Evolutionary conservation across 1,284 basidiomycete genomes (phyloP).

Genomic region (Ceratobasidium sp.): DNA sequence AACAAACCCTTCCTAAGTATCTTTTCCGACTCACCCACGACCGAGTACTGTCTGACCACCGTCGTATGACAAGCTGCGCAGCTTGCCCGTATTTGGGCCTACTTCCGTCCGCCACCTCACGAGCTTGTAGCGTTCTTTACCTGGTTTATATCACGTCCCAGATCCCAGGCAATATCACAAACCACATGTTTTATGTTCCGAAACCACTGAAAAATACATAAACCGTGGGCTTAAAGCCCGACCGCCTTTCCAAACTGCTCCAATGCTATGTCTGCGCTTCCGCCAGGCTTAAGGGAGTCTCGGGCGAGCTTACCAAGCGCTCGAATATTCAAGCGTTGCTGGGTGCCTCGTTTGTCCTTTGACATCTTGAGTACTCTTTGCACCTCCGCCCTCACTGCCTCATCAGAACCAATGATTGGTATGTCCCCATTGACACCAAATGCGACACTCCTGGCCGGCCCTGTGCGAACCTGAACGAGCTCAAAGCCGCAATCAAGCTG

Average conservation of each 20-base stretch:
- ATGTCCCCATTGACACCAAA: conserved; percentile 10
- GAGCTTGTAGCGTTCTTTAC: no score
- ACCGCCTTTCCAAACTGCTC: conserved; percentile 14
- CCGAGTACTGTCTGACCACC: no score
- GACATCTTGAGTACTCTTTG: background rate
- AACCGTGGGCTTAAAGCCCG: background rate
- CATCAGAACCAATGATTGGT: conserved; percentile 7
- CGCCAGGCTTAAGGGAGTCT: conserved; percentile 1
- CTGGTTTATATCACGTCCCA: no score
- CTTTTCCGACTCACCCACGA: no score
- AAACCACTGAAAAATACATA: no score
- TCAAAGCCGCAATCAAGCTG: conserved; percentile 35
- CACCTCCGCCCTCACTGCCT: conserved; percentile 19
- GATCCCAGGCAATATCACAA: no score
- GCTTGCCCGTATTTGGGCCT: no score
- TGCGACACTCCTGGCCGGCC: background rate
- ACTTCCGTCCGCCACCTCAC: no score
- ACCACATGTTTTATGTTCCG: no score
- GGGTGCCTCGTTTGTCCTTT: conserved; percentile 5
- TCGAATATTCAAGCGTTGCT: conserved; percentile 14
- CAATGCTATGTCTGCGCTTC: conserved; percentile 19
- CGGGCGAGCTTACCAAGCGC: conserved; percentile 3
- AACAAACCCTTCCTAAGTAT: no score
- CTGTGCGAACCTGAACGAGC: conserved; percentile 35
- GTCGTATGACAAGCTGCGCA: no score